Percentiles rank a stretch among this genome's conserved stretches.
Conservation (phyloP, 164 flowering plant species). For the Tetrastigma voinierianum region DNA sequence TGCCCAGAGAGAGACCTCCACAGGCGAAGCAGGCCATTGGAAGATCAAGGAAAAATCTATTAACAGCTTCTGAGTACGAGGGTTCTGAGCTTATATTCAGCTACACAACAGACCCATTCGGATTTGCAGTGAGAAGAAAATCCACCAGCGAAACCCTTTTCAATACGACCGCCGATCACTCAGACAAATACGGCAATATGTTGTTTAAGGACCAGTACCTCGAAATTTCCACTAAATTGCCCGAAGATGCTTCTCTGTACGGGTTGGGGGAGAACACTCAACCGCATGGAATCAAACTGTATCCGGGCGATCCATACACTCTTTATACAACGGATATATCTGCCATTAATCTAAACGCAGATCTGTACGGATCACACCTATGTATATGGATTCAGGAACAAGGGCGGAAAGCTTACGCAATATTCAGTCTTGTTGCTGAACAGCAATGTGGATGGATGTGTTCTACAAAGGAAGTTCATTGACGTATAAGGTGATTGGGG, state of each 20-base stretch:
- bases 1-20: slow-evolving; percentile 74
- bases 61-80: slow-evolving; percentile 37
- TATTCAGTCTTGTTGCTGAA: slow-evolving; percentile 85
- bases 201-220: slow-evolving; percentile 97
- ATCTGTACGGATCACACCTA: slow-evolving; percentile 91
- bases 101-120: slow-evolving; percentile 73
- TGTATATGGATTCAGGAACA: slow-evolving; percentile 94
- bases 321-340: slow-evolving; percentile 78
- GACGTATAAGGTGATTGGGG: slow-evolving; percentile 94
- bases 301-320: slow-evolving; percentile 88
- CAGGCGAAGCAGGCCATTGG: slow-evolving; percentile 32
- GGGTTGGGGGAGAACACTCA: slow-evolving; percentile 97
- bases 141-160: slow-evolving; percentile 84
- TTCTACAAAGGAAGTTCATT: slow-evolving; percentile 73
- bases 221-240: slow-evolving; percentile 80
- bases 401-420: slow-evolving; percentile 43
- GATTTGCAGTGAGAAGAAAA: slow-evolving; percentile 72
- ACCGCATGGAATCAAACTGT: slow-evolving; percentile 73
- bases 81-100: slow-evolving; percentile 64
- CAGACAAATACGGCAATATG: slow-evolving; percentile 56
- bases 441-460: slow-evolving; percentile 98
- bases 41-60: slow-evolving; percentile 32
- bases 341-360: slow-evolving; percentile 80
- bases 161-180: slow-evolving; percentile 50
- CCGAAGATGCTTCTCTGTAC: slow-evolving; percentile 75